Base-by-base conservation (phyloP, 345 rosid genomes). In the Mangifera indica region DNA sequence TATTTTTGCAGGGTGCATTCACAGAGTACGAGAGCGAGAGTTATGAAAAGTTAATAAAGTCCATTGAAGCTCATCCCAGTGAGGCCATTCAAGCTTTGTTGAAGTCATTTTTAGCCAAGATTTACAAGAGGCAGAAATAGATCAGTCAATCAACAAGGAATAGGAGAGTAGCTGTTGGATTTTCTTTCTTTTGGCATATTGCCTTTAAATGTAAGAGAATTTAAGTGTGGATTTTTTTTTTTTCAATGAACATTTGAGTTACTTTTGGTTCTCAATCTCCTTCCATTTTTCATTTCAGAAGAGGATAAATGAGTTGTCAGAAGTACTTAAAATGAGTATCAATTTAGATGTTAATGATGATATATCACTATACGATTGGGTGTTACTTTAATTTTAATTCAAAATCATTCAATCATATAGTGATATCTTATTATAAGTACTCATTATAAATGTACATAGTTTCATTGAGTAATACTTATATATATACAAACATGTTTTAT, bases 61-160 rank as follows among this genome's bases (percentile, higher is more conserved):
- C 80, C 26, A 83, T 83, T 12, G 86, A 83, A 71, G 81, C 80
- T 63, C 86, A 80, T 73, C 84, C 82, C 5, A 73, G 61, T 68
- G 68, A 76, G 48, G 73, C 84, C 21, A 80, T 83, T 46, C 78
- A 78, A 56, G 80, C 80, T 21, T 79, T 83, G 51, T 69, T 83
- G 76, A 80, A 81, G 73, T 80, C 84, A 5, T 83, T 83, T 40
- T 54, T 78, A 67, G 79, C 52, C 8, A 83, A 80, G 73, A 83
- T 83, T 73, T 83, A 80, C 84, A 80, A 83, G 82, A 80, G 86
- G 70, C 77, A 70, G 79, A 83, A 80, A 65, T 78, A 49, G 55
- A 46, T 29, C 34, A n/a, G n/a, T n/a, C n/a, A n/a, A n/a, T n/a
- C n/a, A n/a, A n/a, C n/a, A n/a, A n/a, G n/a, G n/a, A n/a, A n/a